Evolutionary conservation across 2,329 filamentous ascomycete species (phyloP).

Genomic region (Parasarocladium wereldwijsianum): DNA sequence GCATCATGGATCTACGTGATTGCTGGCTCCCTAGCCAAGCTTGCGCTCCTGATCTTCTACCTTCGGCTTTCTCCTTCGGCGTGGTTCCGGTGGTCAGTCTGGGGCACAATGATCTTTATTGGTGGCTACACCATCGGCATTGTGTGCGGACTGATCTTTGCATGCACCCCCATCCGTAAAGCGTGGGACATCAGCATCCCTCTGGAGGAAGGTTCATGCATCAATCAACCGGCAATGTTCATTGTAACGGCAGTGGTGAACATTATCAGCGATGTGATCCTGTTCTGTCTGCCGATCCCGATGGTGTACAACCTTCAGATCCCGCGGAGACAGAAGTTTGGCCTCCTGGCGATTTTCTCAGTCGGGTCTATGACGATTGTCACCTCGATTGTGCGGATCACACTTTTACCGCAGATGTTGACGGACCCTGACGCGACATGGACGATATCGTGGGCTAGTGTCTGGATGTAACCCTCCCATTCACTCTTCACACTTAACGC

Average conservation of each 20-base stretch:
- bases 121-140: conserved; percentile 17
- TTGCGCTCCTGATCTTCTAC: conserved; percentile 24
- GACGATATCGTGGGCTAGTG: conserved; percentile 12
- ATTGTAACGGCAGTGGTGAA: conserved; percentile 31
- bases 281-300: conserved; percentile 29
- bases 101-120: conserved; percentile 15
- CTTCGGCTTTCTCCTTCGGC: conserved; percentile 19
- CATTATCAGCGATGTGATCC: conserved; percentile 29
- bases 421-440: conserved; percentile 14
- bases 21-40: conserved; percentile 19
- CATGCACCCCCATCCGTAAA: conserved; percentile 18
- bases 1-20: conserved; percentile 17
- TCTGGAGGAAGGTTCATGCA: conserved; percentile 20
- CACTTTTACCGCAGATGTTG: conserved; percentile 13
- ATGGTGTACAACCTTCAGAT: conserved; percentile 23
- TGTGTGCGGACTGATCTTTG: conserved; percentile 19
- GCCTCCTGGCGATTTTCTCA: conserved; percentile 26
- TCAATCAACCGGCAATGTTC: conserved; percentile 31
- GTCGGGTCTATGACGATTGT: conserved; percentile 23
- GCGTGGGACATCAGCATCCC: conserved; percentile 15
- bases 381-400: conserved; percentile 16
- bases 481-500: too few relatives aligned
- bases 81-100: conserved; percentile 17
- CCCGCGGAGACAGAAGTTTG: conserved; percentile 29
- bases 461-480: conserved; percentile 19